phyloP scores from a whole-genome alignment of 495 filamentous ascomycete genomes.

The Talaromyces nanjingensis region DNA sequence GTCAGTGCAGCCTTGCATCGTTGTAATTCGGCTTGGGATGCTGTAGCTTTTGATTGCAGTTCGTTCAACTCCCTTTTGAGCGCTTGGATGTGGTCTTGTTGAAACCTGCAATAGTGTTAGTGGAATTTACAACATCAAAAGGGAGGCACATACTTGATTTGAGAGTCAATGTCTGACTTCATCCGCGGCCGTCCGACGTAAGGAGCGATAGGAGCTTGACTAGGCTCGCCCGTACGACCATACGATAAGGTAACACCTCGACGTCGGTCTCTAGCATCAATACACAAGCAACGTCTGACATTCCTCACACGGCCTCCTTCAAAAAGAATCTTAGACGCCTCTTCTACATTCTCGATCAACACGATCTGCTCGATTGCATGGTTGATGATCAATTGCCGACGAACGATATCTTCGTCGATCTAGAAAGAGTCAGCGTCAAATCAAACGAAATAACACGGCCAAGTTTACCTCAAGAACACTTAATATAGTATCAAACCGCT shows the following conservation, averaged over 20 bases:
- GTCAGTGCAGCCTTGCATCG: slow-evolving; percentile 35
- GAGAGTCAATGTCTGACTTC: slow-evolving; percentile 68
- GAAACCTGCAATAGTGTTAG: slow-evolving; percentile 26
- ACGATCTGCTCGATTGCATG: slow-evolving; percentile 78
- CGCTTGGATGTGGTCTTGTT: slow-evolving; percentile 36
- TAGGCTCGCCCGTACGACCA: slow-evolving; percentile 45
- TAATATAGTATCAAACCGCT: slow-evolving; percentile 65
- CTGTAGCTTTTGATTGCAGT: slow-evolving; percentile 26
- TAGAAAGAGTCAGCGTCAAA: slow-evolving; percentile 22
- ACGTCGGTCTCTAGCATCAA: slow-evolving; percentile 49
- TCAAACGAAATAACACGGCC: background rate
- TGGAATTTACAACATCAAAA: background rate
- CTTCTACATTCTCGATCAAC: slow-evolving; percentile 57
- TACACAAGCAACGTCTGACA: slow-evolving; percentile 62
- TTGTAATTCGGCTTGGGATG: slow-evolving; percentile 23
- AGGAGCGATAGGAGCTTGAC: slow-evolving; percentile 45
- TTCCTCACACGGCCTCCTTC: slow-evolving; percentile 54
- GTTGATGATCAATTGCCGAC: slow-evolving; percentile 75
- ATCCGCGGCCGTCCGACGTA: slow-evolving; percentile 57
- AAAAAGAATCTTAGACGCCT: slow-evolving; percentile 66
- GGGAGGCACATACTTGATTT: slow-evolving; percentile 43
- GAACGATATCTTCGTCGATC: slow-evolving; percentile 72
- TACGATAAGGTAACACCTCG: slow-evolving; percentile 59
- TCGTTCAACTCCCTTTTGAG: slow-evolving; percentile 31
- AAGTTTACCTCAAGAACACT: slow-evolving; percentile 57